Conservation (phyloP, 495 filamentous ascomycete species). For the Aspergillus cavernicola region DNA sequence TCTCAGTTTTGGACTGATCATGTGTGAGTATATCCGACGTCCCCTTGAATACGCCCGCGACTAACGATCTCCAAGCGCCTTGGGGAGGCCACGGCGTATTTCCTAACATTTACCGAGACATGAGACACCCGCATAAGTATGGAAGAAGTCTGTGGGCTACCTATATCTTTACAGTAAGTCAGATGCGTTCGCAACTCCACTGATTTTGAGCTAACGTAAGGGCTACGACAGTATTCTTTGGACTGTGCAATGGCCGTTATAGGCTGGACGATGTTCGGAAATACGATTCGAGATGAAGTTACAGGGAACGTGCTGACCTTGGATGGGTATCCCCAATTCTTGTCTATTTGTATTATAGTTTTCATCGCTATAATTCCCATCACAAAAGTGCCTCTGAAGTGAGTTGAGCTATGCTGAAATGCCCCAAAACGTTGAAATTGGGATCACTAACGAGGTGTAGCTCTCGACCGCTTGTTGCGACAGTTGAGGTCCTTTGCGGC, state of each 20-base stretch:
- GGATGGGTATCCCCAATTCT: conserved; percentile 65
- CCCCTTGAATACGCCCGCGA: neutral
- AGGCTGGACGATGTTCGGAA: conserved; percentile 92
- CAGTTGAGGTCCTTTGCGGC: conserved; percentile 73
- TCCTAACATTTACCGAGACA: conserved; percentile 96
- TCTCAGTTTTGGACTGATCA: conserved; percentile 90
- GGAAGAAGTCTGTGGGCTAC: conserved; percentile 70
- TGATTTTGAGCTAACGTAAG: conserved; percentile 9
- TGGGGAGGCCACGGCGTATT: conserved; percentile 97
- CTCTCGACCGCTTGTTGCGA: conserved; percentile 81
- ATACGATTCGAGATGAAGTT: conserved; percentile 78
- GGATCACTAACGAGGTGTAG: conserved; percentile 31
- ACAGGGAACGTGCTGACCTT: conserved; percentile 80
- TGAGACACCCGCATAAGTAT: conserved; percentile 91
- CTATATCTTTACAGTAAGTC: conserved; percentile 81
- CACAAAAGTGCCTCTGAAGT: conserved; percentile 91
- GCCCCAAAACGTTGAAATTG: neutral
- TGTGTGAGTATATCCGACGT: conserved; percentile 53
- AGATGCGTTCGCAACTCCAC: neutral
- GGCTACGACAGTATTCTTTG: conserved; percentile 58
- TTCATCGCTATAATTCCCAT: conserved; percentile 91
- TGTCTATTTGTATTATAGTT: conserved; percentile 73
- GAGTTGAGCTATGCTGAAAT: conserved; percentile 31
- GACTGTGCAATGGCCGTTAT: conserved; percentile 77
- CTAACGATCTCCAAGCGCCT: conserved; percentile 50